Conservation (phyloP, 106 monocot species). For the Acanthochlamys bracteata region DNA sequence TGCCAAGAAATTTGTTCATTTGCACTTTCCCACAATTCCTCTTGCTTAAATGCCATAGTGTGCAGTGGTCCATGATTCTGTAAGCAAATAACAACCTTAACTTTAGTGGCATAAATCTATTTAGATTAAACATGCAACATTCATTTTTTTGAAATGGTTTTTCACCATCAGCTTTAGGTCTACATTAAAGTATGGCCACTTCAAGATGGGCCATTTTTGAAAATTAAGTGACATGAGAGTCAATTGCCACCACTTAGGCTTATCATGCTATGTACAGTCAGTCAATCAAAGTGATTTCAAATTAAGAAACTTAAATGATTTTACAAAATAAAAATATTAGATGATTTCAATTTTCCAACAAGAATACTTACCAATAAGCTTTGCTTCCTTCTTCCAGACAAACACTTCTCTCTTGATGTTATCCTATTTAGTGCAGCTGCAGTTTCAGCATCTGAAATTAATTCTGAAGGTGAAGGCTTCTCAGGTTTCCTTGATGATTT, state of each 20-base stretch:
- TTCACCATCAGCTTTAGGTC: too few relatives aligned
- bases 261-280: too few relatives aligned
- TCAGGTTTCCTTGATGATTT: slow-evolving; percentile 41
- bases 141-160: too few relatives aligned
- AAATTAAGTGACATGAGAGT: too few relatives aligned
- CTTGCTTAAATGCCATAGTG: slow-evolving; percentile 76
- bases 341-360: neutral
- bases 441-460: slow-evolving; percentile 31
- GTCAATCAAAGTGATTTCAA: too few relatives aligned
- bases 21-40: slow-evolving; percentile 71
- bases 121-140: too few relatives aligned
- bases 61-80: slow-evolving; percentile 70
- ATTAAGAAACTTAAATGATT: too few relatives aligned
- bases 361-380: slow-evolving; percentile 17
- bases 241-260: too few relatives aligned
- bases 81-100: neutral
- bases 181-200: too few relatives aligned
- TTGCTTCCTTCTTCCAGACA: slow-evolving; percentile 18
- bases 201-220: too few relatives aligned
- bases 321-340: too few relatives aligned
- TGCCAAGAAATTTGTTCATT: slow-evolving; percentile 95
- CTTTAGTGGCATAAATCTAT: too few relatives aligned
- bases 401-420: slow-evolving; percentile 38
- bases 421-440: slow-evolving; percentile 31
- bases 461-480: slow-evolving; percentile 20